These are phyloP conservation scores for Lactarius indigo DNA, from an alignment of 768 basidiomycete species.

Conservation along the genomic window DNA sequence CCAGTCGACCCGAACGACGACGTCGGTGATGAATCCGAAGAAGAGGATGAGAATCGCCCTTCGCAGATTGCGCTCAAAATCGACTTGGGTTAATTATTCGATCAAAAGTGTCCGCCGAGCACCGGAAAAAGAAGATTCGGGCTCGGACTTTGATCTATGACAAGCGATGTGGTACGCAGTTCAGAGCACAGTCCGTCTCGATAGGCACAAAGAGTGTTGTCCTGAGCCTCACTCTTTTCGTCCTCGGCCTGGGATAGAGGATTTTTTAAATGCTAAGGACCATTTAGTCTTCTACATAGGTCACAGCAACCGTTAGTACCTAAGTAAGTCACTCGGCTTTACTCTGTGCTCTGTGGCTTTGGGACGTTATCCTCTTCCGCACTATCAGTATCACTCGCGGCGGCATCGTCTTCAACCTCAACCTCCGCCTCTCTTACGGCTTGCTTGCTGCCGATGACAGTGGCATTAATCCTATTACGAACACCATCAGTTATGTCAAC, in stretches of 20 bases:
- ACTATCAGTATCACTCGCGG: constrained; percentile 27
- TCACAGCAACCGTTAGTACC: constrained; percentile 26
- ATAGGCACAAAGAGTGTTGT: background rate
- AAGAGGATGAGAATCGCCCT: constrained; percentile 45
- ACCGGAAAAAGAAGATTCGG: constrained; percentile 60
- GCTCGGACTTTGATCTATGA: constrained; percentile 66
- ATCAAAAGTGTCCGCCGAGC: constrained; percentile 54
- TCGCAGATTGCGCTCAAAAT: constrained; percentile 55
- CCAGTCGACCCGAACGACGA: constrained; percentile 31
- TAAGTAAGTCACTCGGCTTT: constrained; percentile 28
- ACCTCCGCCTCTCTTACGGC: constrained; percentile 40
- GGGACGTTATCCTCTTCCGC: constrained; percentile 29
- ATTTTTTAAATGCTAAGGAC: background rate
- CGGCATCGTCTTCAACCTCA: constrained; percentile 28
- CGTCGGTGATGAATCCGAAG: constrained; percentile 46
- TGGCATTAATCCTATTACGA: constrained; percentile 65
- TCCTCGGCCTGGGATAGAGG: background rate
- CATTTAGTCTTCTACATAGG: background rate
- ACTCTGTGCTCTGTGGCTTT: constrained; percentile 30
- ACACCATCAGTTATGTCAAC: background rate
- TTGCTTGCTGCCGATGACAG: constrained; percentile 67
- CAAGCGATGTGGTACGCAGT: background rate
- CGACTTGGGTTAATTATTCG: constrained; percentile 51
- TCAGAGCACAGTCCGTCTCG: background rate
- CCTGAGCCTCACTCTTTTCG: background rate